Conservation (phyloP, 495 filamentous ascomycete genomes). For the Aspergillus avenaceus region DNA sequence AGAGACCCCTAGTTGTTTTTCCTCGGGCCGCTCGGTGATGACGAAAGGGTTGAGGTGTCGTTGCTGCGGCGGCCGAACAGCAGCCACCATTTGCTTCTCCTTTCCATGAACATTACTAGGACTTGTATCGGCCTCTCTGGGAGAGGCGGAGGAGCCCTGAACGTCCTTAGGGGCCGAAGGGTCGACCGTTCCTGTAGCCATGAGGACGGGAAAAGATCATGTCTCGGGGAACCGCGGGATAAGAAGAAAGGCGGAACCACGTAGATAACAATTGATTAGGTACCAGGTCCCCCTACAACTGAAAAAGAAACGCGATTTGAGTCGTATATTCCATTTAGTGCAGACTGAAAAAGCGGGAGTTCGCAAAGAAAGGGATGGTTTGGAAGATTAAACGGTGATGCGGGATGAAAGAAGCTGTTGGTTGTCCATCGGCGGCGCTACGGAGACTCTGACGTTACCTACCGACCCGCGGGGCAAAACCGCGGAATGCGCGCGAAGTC, state of each 20-base stretch:
- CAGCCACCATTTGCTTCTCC: conserved; percentile 44
- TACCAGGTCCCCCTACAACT: background rate
- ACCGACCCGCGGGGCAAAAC: conserved; percentile 19
- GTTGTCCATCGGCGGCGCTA: conserved; percentile 14
- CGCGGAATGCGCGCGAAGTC: background rate
- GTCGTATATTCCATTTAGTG: background rate
- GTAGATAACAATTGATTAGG: conserved; percentile 11
- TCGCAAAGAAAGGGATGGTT: conserved; percentile 3
- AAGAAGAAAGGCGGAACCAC: conserved; percentile 13
- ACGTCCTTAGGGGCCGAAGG: conserved; percentile 36
- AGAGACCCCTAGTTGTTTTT: conserved; percentile 55
- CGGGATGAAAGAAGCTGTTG: conserved; percentile 17
- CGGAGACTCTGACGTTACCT: conserved; percentile 20
- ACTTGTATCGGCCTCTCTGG: conserved; percentile 31
- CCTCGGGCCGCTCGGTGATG: conserved; percentile 48
- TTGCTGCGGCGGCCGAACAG: conserved; percentile 41
- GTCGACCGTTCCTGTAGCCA: conserved; percentile 43
- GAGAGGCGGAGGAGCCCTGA: conserved; percentile 20
- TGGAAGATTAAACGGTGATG: background rate
- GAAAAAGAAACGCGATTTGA: background rate
- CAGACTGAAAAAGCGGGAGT: background rate
- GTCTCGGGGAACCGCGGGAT: conserved; percentile 22
- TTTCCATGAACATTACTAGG: conserved; percentile 39
- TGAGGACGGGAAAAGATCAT: conserved; percentile 35
- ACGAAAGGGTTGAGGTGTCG: conserved; percentile 48